These are phyloP conservation scores for Mycena alexandri DNA, from an alignment of 768 basidiomycete genomes.

Conservation along the genomic window DNA sequence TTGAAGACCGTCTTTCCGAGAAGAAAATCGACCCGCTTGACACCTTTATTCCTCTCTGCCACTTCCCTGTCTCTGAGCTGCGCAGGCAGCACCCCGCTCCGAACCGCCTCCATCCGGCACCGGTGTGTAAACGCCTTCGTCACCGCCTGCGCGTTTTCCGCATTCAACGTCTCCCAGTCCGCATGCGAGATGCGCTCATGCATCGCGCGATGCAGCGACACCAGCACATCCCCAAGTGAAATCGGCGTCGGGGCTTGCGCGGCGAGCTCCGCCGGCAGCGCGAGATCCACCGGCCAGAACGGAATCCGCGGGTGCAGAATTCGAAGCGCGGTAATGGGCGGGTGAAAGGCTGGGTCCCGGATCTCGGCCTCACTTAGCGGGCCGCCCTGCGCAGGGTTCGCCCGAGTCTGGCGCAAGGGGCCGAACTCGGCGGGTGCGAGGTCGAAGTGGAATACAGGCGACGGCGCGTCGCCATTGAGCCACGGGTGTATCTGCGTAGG, in stretches of 20 bases:
- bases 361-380: constrained; percentile 4
- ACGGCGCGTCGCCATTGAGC: constrained; percentile 50
- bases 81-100: constrained; percentile 52
- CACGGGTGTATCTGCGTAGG: constrained; percentile 17
- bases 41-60: constrained; percentile 52
- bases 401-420: constrained; percentile 10
- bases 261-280: neutral
- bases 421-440: constrained; percentile 46
- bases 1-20: constrained; percentile 50
- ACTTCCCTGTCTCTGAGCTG: constrained; percentile 44
- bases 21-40: constrained; percentile 56
- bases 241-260: neutral
- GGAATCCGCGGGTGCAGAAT: constrained; percentile 56
- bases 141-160: constrained; percentile 46
- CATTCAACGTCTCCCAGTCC: constrained; percentile 25
- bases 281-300: constrained; percentile 56
- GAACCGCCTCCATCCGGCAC: constrained; percentile 49
- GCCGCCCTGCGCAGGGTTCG: constrained; percentile 9
- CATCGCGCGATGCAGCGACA: constrained; percentile 24
- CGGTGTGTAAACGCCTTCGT: constrained; percentile 41
- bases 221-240: constrained; percentile 29
- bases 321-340: constrained; percentile 52
- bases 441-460: constrained; percentile 53
- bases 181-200: constrained; percentile 34
- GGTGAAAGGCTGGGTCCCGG: constrained; percentile 51